phyloP scores from a whole-genome alignment of 208 protist species.

The Kentomonas sorsogonicus region DNA sequence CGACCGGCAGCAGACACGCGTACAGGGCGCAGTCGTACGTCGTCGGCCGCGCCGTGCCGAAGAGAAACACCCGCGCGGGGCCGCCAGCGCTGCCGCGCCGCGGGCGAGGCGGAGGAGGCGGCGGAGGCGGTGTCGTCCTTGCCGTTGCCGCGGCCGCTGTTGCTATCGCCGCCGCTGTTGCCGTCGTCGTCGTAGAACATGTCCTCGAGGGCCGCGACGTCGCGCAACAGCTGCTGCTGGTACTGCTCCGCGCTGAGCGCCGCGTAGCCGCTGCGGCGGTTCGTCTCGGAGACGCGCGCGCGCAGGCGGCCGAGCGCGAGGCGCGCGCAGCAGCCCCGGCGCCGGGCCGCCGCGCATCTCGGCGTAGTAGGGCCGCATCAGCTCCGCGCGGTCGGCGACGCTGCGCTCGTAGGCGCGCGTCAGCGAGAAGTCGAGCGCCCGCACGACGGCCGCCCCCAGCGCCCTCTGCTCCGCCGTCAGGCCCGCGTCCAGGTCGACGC shows the following conservation, averaged over 20 bases:
- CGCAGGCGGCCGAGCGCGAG: conserved; percentile 28
- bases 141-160: too few relatives aligned
- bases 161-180: too few relatives aligned
- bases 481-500: conserved; percentile 27
- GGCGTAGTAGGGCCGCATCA: conserved; percentile 28
- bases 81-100: too few relatives aligned
- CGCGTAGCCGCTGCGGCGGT: conserved; percentile 28
- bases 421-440: conserved; percentile 38
- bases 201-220: conserved; percentile 41
- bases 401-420: conserved; percentile 36
- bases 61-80: too few relatives aligned
- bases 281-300: conserved; percentile 12
- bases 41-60: conserved; percentile 25
- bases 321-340: conserved; percentile 23
- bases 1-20: conserved; percentile 46
- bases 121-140: too few relatives aligned
- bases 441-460: conserved; percentile 29
- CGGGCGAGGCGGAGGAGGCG: too few relatives aligned
- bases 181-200: conserved; percentile 30
- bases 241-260: conserved; percentile 43
- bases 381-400: conserved; percentile 27
- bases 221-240: conserved; percentile 35
- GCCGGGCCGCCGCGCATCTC: conserved; percentile 29
- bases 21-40: conserved; percentile 70
- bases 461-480: conserved; percentile 37